Conservation (phyloP, 495 filamentous ascomycete genomes). For the Aspergillus cristatus region DNA sequence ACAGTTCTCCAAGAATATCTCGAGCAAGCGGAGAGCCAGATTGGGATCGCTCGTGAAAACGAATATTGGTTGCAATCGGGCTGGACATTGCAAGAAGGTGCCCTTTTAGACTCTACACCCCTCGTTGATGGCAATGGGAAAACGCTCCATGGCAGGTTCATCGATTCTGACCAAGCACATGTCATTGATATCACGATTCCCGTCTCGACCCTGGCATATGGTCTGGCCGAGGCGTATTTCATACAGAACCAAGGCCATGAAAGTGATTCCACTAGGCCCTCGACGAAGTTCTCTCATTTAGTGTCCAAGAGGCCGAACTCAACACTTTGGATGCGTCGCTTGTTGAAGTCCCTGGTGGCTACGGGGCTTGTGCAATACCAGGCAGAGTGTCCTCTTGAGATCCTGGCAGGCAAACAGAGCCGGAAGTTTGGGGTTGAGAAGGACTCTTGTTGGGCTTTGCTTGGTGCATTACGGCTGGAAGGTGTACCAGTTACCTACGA, state of each 20-base stretch:
- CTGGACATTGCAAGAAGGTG: conserved; percentile 3
- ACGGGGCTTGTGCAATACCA: not conserved
- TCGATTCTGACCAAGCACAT: not conserved
- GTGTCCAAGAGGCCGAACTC: not conserved
- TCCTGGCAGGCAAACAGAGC: conserved; percentile 1
- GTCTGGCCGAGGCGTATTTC: conserved; percentile 1
- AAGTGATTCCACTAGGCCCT: not conserved
- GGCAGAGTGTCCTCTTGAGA: not conserved
- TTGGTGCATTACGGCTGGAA: conserved; percentile 1
- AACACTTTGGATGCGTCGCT: not conserved
- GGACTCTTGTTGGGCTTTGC: conserved; percentile 1
- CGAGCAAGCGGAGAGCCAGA: not conserved
- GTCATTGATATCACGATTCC: conserved; percentile 1
- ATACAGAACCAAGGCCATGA: conserved; percentile 1
- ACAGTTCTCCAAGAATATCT: not conserved
- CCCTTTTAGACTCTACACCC: not conserved
- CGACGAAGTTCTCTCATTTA: not conserved
- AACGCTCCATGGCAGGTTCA: not conserved
- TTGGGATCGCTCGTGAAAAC: not conserved
- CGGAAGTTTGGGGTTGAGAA: not conserved
- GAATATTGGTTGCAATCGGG: not conserved
- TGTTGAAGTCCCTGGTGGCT: not conserved
- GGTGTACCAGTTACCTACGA: not conserved
- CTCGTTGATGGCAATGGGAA: not conserved
- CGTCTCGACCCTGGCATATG: not conserved